Evolutionary conservation across 2,329 filamentous ascomycete species (phyloP), one percentile per base, ranked within the genome.

Genomic region (Ceratocystis albifundus): DNA sequence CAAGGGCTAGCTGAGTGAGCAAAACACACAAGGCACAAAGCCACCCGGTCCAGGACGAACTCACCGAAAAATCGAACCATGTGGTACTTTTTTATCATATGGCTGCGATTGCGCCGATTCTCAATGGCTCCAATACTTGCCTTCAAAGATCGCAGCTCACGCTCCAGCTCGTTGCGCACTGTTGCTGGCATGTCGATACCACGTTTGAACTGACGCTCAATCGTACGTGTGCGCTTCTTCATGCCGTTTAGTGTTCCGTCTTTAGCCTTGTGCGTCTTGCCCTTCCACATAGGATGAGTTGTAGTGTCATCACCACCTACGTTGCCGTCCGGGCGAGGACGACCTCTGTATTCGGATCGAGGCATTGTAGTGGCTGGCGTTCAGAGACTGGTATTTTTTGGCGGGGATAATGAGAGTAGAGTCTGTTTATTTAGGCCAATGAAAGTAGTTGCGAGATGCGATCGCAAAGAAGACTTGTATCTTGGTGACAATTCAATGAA

Each of bases 21-120:
- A n/a, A 15, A 7, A 28, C 4, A 28, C 4, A 36, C 55, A 32
- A 20, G 10, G 30, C 45, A 17, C n/a, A 17, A 25, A 2, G 12
- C 3, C 4, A n/a, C 36, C 10, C 36, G 7, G 30, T 22, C 17
- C 5, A 68, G 55, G 46, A 32, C 67, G 7, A 4, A 71, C 81
- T 64, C 78, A 88, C 89, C 89, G 75, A 93, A 93, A 74, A 94
- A 94, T 32, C 89, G 80, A 63, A 93, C 84, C 83, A 90, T 92
- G 74, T 93, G 89, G 71, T 91, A 94, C 74, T 86, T 88, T 63
- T 80, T 80, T 69, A 92, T 90, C 83, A 92, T 89, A 68, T 84
- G 80, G 71, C 80, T 81, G 70, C 84, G 81, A 72, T 80, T 80
- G 76, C 84, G 86, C 71, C 85, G 84, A 67, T 80, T 79, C 68